These are phyloP conservation scores for Lactarius deliciosus DNA, from an alignment of 768 basidiomycete genomes.

Conservation along the genomic window DNA sequence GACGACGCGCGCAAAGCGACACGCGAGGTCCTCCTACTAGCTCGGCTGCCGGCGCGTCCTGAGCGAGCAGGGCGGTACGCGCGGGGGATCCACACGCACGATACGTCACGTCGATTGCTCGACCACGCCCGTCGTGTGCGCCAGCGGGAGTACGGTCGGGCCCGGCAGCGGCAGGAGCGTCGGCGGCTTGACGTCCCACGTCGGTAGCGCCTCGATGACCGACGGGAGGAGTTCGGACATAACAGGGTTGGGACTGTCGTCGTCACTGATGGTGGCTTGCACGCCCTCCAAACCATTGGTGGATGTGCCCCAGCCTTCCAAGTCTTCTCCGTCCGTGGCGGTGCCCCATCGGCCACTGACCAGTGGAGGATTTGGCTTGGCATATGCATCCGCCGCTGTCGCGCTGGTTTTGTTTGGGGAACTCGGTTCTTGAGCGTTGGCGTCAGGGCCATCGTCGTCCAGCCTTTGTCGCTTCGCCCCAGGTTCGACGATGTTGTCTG, in stretches of 20 bases:
- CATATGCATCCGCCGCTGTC: neutral
- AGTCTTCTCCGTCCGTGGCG: neutral
- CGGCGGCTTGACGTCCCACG: slow-evolving; percentile 21
- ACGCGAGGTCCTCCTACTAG: slow-evolving; percentile 49
- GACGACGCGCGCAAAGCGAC: slow-evolving; percentile 48
- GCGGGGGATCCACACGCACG: slow-evolving; percentile 45
- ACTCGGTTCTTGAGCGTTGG: neutral
- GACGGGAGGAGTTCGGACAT: neutral
- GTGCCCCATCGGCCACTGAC: slow-evolving; percentile 12
- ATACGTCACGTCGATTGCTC: slow-evolving; percentile 65
- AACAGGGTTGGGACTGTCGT: neutral
- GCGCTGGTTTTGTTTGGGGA: neutral
- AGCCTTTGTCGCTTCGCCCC: slow-evolving; percentile 33
- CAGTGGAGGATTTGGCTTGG: neutral
- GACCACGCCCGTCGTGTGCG: slow-evolving; percentile 63
- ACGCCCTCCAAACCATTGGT: slow-evolving; percentile 4
- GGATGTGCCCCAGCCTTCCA: slow-evolving; percentile 24
- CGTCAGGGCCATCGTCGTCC: slow-evolving; percentile 11
- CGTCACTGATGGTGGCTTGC: neutral
- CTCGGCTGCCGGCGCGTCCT: slow-evolving; percentile 27
- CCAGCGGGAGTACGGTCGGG: slow-evolving; percentile 54
- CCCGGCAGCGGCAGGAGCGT: slow-evolving; percentile 50
- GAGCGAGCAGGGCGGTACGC: slow-evolving; percentile 30
- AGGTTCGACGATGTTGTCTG: slow-evolving; percentile 19
- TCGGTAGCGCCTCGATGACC: slow-evolving; percentile 10